Evolutionary conservation across 345 rosid species (phyloP), one percentile per base, ranked within the genome.

Genomic region (Toxicodendron radicans): DNA sequence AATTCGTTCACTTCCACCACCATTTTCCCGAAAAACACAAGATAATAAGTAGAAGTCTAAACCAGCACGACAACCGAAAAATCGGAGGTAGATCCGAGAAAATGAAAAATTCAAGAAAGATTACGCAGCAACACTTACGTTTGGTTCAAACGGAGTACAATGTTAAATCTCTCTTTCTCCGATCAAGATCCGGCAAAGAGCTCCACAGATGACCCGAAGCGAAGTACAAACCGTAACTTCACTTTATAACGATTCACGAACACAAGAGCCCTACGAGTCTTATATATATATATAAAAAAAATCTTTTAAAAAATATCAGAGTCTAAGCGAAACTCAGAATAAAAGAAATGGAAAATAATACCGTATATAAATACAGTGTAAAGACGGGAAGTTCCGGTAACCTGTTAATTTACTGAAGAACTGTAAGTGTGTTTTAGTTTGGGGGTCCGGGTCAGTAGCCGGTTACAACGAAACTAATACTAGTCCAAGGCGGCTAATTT

Each of bases 371-470:
- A 20, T 3, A 32, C 57, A 1, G 51, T 58, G 24, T n/a, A 17
- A 12, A 7, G 7, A 75, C 79, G 2, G 83, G 73, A 17, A 64
- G 41, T 18, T 45, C 72, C 57, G 81, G 87, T 81, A 35, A 6
- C 73, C 73, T 41, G 82, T 75, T 62, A 52, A 12, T 33, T 17
- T 10, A 20, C 33, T 17, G 2, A 17, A 10, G 46, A 41, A 14
- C 60, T 18, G 16, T 16, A 21, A 10, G 6, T 12, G 62, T 32
- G 10, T 18, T 4, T 4, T 67, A 30, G 3, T 18, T 30, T 43
- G 5, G 32, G 78, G 80, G 32, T 68, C 82, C 77, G 81, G 66
- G 76, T 78, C 84, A 68, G 53, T 21, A 59, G 86, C 74, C 78
- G 64, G 7, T 12, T 17, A 51, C 7, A 14, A 18, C 3, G 57